Conservation (phyloP, 257 asterid genomes). For the Nicotiana undulata region DNA sequence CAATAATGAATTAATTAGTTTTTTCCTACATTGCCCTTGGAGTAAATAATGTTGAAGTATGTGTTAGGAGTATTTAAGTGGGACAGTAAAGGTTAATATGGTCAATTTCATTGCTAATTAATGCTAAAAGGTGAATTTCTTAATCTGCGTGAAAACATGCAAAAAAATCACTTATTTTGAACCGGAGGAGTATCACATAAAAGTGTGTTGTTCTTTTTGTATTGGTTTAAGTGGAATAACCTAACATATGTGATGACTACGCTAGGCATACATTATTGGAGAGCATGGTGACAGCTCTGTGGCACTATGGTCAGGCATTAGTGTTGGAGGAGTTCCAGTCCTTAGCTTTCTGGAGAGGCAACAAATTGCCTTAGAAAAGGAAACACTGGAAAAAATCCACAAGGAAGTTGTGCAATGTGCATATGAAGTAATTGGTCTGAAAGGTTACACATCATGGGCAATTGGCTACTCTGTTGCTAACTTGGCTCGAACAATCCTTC, state of each 20-base stretch:
- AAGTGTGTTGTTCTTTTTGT: not conserved
- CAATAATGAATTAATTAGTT: too few species aligned
- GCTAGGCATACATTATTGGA: conserved; percentile 82
- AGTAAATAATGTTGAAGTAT: too few species aligned
- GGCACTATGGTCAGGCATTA: conserved; percentile 91
- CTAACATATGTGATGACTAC: not conserved
- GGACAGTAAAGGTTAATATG: too few species aligned
- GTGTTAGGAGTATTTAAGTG: too few species aligned
- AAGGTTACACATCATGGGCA: conserved; percentile 98
- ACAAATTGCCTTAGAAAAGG: conserved; percentile 64
- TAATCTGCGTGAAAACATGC: too few species aligned
- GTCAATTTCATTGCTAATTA: too few species aligned
- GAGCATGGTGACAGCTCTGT: conserved; percentile 94
- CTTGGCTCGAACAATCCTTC: conserved; percentile 61
- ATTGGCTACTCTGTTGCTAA: conserved; percentile 83
- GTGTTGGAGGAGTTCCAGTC: conserved; percentile 80
- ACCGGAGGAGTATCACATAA: too few species aligned
- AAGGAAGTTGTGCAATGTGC: conserved; percentile 72
- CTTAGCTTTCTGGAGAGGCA: conserved; percentile 58
- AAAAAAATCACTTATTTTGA: too few species aligned
- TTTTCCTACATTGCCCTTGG: too few species aligned
- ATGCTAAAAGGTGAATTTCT: too few species aligned
- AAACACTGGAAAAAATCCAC: conserved; percentile 56
- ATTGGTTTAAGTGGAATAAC: not conserved
- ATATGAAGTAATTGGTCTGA: conserved; percentile 65